Base-by-base conservation (phyloP, 768 basidiomycete genomes). In the Boletales sp. region DNA sequence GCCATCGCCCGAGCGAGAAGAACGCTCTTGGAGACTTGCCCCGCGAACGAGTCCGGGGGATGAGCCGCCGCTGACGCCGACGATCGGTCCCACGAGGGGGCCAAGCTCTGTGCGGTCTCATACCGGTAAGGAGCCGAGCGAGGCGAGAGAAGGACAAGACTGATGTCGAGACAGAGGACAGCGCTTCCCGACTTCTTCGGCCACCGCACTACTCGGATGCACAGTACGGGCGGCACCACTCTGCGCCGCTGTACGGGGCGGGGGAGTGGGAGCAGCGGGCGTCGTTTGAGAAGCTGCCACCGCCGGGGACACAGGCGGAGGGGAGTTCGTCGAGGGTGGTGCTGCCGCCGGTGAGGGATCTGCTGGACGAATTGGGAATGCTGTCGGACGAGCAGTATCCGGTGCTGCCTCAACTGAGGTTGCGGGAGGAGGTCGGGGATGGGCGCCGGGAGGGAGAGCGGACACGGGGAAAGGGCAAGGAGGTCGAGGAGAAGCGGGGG, bases 361-460 rank as follows among this genome's bases (percentile, higher is more conserved):
- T 70, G 28, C 52, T 68, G 11, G 58, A 44, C 11, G 55, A 63
- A 42, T 38, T 68, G 18, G 58, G 59, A 13, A 56, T 62, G 44
- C 39, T 58, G 30, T 10, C 47, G 28, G 39, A 48, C 19, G 61
- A 57, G 0, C 30, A 51, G 17, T 61, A 61, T 41, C 66, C 61
- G 49, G 51, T 66, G 41, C 28, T 67, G 17, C 63, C 68, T 56
- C 61, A 57, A 53, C 57, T 65, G 56, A 57, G 59, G 43, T 42
- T 67, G n/a, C 67, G 59, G 42, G 67, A 58, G 6, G 56, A 54
- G 45, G 36, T 41, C 33, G 44, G 5, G 50, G 41, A 33, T 47
- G 42, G 41, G 46, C 59, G 51, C 21, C 21, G 21, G 44, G 53
- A 45, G 46, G 45, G 43, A 48, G 63, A 58, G 49, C 47, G 49